Base-by-base conservation (phyloP, 2,329 filamentous ascomycete genomes). In the Ceratocystis huliohia region DNA sequence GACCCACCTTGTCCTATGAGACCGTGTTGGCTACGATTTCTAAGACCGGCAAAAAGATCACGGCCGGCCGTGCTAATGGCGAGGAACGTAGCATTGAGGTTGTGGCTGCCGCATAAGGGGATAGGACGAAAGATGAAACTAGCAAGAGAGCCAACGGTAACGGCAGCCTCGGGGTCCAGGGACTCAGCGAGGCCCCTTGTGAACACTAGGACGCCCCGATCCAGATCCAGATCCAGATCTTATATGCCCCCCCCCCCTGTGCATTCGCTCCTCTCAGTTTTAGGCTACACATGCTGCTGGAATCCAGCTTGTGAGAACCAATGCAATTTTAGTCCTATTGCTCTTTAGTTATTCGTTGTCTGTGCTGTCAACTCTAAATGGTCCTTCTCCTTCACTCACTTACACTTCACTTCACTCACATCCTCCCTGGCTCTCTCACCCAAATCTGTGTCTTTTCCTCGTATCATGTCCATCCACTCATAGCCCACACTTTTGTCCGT, bases 41-140 rank as follows among this genome's bases (percentile, higher is more conserved):
- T 82, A 96, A 96, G 85, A 96, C 92, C 13, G 92, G 92, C 73
- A 96, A 96, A 84, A 88, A 88, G 73, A 86, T 96, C 74, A 95
- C 88, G 77, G 85, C 82, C 33, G 88, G 82, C 71, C 84, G 85
- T 79, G 87, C 82, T 28, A 88, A 92, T 74, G 88, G 88, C 65
- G 80, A 82, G 68, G 74, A 75, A 67, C 77, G 78, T 75, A 81
- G 80, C 69, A 75, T 84, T 69, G 79, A 79, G 72, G 72, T 82
- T 33, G 71, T 75, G 33, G 75, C 76, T 37, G 75, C 76, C 30
- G 70, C 71, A 59, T 73, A 73, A 44, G 75, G 33, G 33, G 10
- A 13, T 13, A 37, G 33, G 10, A 13, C 3, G 33, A 37, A 37
- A 37, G 8, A 10, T 10, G 3, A 37, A 37, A 37, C 13, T 37